These are phyloP conservation scores for Malus hybrid DNA, from an alignment of 331 rosid species.

Conservation along the genomic window DNA sequence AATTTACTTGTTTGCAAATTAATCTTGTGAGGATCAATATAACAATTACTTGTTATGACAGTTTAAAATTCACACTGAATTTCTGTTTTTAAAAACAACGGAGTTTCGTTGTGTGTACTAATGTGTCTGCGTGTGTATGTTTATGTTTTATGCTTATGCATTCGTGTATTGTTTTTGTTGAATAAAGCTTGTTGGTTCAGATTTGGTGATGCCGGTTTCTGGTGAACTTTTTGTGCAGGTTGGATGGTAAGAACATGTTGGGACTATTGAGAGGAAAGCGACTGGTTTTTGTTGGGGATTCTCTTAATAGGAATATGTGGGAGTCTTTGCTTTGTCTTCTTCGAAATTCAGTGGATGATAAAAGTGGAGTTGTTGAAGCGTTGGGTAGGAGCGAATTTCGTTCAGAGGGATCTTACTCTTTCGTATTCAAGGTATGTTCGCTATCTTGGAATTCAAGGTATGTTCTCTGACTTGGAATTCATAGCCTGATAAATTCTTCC, in stretches of 20 bases:
- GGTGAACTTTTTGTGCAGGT: conserved; percentile 26
- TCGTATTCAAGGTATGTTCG: conserved; percentile 50
- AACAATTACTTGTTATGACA: background rate
- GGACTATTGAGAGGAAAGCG: conserved; percentile 60
- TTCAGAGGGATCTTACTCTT: conserved; percentile 62
- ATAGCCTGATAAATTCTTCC: background rate
- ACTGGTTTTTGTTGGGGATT: conserved; percentile 81
- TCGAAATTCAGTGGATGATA: conserved; percentile 49
- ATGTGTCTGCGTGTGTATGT: background rate
- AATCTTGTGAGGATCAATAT: background rate
- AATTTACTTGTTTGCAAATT: background rate
- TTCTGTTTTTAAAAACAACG: no score
- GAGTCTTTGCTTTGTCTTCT: conserved; percentile 75
- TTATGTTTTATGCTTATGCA: background rate
- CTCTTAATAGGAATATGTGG: conserved; percentile 88
- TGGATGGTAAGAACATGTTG: conserved; percentile 57
- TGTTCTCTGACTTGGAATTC: conserved; percentile 1
- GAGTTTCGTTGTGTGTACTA: background rate
- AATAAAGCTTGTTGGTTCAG: background rate
- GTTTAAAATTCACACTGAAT: background rate
- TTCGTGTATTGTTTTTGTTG: background rate
- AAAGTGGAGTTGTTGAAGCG: conserved; percentile 51
- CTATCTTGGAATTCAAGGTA: conserved; percentile 37
- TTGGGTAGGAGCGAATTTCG: conserved; percentile 58
- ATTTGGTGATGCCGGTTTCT: background rate